Conservation (phyloP, 495 filamentous ascomycete species). For the Xylaria cubensis region DNA sequence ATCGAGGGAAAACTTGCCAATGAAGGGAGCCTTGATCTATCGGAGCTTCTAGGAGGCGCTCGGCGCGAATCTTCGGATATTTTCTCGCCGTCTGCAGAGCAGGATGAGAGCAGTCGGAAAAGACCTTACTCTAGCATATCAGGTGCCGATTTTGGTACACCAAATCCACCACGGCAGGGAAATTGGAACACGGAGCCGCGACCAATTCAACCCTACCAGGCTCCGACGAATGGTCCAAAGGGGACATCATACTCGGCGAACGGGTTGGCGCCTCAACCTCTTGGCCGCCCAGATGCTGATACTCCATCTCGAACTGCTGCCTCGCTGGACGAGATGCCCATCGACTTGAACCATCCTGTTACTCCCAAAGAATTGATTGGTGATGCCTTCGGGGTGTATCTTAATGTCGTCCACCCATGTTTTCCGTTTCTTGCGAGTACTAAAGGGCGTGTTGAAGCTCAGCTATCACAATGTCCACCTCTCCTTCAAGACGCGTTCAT, state of each 20-base stretch:
- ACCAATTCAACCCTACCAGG: conserved; percentile 48
- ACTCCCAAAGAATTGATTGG: conserved; percentile 50
- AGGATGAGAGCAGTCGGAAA: conserved; percentile 49
- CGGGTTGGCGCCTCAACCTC: conserved; percentile 48
- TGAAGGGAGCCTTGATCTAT: conserved; percentile 38
- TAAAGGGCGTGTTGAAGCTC: conserved; percentile 65
- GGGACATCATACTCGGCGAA: conserved; percentile 47
- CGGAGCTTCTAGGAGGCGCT: conserved; percentile 39
- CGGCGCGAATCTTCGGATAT: conserved; percentile 47
- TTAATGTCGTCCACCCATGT: conserved; percentile 71
- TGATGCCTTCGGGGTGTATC: conserved; percentile 66
- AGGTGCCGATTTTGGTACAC: conserved; percentile 44
- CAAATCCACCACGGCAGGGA: conserved; percentile 40
- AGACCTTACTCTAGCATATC: conserved; percentile 56
- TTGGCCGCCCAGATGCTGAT: conserved; percentile 36
- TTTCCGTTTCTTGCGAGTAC: conserved; percentile 76
- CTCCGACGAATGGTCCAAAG: conserved; percentile 36
- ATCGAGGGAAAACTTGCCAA: conserved; percentile 70
- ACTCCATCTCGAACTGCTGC: conserved; percentile 42
- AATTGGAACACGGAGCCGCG: conserved; percentile 48
- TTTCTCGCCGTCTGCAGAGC: conserved; percentile 41
- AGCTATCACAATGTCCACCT: conserved; percentile 65
- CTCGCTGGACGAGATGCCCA: conserved; percentile 38
- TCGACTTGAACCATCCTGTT: conserved; percentile 40
- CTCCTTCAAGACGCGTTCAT: conserved; percentile 74